phyloP scores from a whole-genome alignment of 371 early-diverging fungal genomes.

The Mortierella sp. region DNA sequence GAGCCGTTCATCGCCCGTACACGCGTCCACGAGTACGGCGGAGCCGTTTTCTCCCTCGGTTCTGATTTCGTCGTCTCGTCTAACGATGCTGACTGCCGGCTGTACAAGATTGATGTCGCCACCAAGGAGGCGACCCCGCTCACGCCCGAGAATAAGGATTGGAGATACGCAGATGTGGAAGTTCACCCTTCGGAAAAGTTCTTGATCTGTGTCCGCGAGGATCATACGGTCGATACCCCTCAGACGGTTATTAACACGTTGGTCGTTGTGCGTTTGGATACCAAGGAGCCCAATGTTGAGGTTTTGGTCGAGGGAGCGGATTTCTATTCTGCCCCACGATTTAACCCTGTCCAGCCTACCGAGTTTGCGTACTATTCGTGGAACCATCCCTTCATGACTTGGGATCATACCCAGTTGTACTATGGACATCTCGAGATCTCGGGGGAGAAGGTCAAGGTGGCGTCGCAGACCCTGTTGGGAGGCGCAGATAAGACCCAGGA shows the following conservation, averaged over 20 bases:
- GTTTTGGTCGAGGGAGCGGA: conserved; percentile 70
- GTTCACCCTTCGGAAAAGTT: conserved; percentile 68
- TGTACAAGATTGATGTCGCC: conserved; percentile 65
- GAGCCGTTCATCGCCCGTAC: conserved; percentile 63
- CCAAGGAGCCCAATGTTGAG: conserved; percentile 56
- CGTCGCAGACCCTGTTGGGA: conserved; percentile 54
- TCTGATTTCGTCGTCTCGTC: conserved; percentile 73
- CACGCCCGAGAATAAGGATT: conserved; percentile 60
- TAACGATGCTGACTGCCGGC: conserved; percentile 68
- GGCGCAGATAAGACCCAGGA: conserved; percentile 59
- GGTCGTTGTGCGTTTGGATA: conserved; percentile 67
- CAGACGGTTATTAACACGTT: conserved; percentile 72
- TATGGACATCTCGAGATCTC: conserved; percentile 57
- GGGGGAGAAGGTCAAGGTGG: conserved; percentile 33
- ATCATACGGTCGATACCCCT: conserved; percentile 71
- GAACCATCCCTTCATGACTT: conserved; percentile 85
- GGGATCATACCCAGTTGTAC: conserved; percentile 79
- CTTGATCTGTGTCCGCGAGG: conserved; percentile 76
- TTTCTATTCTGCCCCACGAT: conserved; percentile 76
- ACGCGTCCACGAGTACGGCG: conserved; percentile 85
- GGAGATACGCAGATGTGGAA: conserved; percentile 74
- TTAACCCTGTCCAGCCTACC: conserved; percentile 56
- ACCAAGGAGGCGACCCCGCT: conserved; percentile 58
- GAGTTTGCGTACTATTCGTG: conserved; percentile 76
- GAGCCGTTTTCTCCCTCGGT: conserved; percentile 71